Base-by-base conservation (phyloP, 345 rosid genomes). In the Pugionium cornutum region DNA sequence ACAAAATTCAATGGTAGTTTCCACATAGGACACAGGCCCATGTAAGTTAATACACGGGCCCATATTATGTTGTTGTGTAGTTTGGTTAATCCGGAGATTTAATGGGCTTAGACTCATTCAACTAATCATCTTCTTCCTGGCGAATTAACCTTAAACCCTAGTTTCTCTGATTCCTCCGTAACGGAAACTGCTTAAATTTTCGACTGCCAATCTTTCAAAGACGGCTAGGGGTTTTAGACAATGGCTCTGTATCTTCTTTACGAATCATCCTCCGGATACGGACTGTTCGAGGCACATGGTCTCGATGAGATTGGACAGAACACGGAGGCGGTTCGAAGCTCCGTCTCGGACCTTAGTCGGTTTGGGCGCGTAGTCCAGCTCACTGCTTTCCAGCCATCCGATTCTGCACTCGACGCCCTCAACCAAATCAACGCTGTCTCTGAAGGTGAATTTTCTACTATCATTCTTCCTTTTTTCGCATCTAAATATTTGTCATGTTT, bases 351-450 rank as follows among this genome's bases (percentile, higher is more conserved):
- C n/a, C 44, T 40, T 5, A 40, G 44, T 9, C 10, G 44, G 6
- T 40, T 40, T 4, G 44, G 44, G 3, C 44, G 44, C 9, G 44
- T 40, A 7, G 44, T 40, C 4, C 44, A 40, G 44, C 44, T 40
- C 44, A 40, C 44, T 1, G 44, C 44, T 1, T 40, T 40, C 9
- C 44, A 40, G 2, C 44, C 44, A 2, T 40, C 9, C n/a, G 44
- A 40, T 1, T 40, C 44, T 40, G 44, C 44, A 1, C 44, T 40
- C 44, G 44, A 40, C 9, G 44, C 44, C 4, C 44, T 40, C n/a
- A 40, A 40, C 44, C 44, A 40, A 40, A 9, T 40, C 44, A 40
- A 40, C 44, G 44, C 44, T n/a, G 44, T 40, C 44, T 40, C 44
- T 40, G 44, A 40, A 40, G 44, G 44, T 40, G 2, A 3, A 5